Percentiles rank a stretch among this genome's conserved stretches.
phyloP scores from a whole-genome alignment of 2,329 filamentous ascomycete genomes.

The Penicillium sp. region DNA sequence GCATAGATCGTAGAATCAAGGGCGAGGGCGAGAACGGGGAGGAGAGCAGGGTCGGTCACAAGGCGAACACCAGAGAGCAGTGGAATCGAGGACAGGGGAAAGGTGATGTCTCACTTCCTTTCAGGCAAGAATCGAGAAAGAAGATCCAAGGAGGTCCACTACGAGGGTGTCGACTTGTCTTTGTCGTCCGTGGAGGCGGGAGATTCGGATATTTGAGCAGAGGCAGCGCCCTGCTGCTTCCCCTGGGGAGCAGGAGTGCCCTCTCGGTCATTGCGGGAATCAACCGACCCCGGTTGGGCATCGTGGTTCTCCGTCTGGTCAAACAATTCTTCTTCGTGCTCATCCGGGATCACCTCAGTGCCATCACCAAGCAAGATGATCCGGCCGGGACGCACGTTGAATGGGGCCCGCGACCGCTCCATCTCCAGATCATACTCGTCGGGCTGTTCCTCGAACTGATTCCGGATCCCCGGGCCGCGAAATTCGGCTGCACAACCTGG shows the following conservation, averaged over 20 bases:
- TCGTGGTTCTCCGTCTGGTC: conserved; percentile 87
- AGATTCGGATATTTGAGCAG: conserved; percentile 33
- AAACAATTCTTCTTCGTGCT: conserved; percentile 89
- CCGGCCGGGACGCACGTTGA: conserved; percentile 68
- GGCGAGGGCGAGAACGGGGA: conserved; percentile 1
- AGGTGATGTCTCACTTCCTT: too few species aligned
- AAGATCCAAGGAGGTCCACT: conserved; percentile 18
- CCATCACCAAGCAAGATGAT: conserved; percentile 95
- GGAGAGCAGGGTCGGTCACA: conserved; percentile 13
- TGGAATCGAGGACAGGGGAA: too few species aligned
- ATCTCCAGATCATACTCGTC: conserved; percentile 51
- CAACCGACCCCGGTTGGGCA: conserved; percentile 70
- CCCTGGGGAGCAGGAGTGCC: conserved; percentile 48
- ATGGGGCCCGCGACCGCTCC: conserved; percentile 54
- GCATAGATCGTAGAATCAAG: conserved; percentile 13
- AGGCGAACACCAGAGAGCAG: conserved; percentile 12
- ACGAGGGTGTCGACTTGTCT: conserved; percentile 28
- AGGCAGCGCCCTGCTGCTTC: conserved; percentile 21
- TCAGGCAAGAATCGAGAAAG: conserved; percentile 7
- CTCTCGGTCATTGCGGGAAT: conserved; percentile 44
- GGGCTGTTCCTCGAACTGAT: conserved; percentile 73
- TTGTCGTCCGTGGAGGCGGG: conserved; percentile 37
- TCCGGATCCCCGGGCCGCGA: conserved; percentile 73
- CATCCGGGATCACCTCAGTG: conserved; percentile 83
- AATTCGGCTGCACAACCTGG: conserved; percentile 62